These are phyloP conservation scores for Trametes cinnabarina DNA, from an alignment of 768 basidiomycete species.

Conservation along the genomic window DNA sequence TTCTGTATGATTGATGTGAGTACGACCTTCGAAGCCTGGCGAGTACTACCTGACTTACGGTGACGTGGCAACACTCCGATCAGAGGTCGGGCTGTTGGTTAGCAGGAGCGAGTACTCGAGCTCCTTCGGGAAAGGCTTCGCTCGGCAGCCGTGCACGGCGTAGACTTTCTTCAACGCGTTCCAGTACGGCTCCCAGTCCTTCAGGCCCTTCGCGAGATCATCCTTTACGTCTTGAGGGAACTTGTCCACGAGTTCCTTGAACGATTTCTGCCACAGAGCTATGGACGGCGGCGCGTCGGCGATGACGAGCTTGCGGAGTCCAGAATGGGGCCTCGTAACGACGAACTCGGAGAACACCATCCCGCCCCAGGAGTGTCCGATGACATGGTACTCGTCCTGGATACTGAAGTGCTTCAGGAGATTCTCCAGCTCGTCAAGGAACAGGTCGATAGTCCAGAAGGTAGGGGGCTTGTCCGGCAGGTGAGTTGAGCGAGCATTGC, in stretches of 20 bases:
- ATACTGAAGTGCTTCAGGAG: conserved; percentile 43
- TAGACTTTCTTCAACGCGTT: conserved; percentile 42
- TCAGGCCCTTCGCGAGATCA: conserved; percentile 42
- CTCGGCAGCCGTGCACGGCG: conserved; percentile 41
- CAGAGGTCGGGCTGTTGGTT: conserved; percentile 33
- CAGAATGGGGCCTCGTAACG: conserved; percentile 39
- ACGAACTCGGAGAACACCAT: conserved; percentile 46
- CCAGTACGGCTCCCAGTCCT: conserved; percentile 40
- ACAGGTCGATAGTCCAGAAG: conserved; percentile 50
- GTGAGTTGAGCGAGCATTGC: conserved; percentile 46
- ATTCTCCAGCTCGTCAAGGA: conserved; percentile 53
- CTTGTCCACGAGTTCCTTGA: conserved; percentile 39
- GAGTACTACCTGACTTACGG: conserved; percentile 31
- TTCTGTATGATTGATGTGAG: neutral
- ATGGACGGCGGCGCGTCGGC: conserved; percentile 46
- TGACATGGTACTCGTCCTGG: conserved; percentile 39
- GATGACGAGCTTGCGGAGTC: conserved; percentile 47
- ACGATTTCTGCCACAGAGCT: conserved; percentile 38
- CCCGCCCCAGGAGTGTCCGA: conserved; percentile 61
- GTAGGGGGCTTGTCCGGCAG: conserved; percentile 33
- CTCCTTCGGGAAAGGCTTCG: conserved; percentile 43
- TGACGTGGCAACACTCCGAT: conserved; percentile 43
- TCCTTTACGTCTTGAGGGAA: conserved; percentile 41
- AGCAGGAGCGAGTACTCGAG: conserved; percentile 33
- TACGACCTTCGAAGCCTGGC: neutral